Evolutionary conservation across 2,329 filamentous ascomycete species (phyloP).

Genomic region (Aschersonia sp.): DNA sequence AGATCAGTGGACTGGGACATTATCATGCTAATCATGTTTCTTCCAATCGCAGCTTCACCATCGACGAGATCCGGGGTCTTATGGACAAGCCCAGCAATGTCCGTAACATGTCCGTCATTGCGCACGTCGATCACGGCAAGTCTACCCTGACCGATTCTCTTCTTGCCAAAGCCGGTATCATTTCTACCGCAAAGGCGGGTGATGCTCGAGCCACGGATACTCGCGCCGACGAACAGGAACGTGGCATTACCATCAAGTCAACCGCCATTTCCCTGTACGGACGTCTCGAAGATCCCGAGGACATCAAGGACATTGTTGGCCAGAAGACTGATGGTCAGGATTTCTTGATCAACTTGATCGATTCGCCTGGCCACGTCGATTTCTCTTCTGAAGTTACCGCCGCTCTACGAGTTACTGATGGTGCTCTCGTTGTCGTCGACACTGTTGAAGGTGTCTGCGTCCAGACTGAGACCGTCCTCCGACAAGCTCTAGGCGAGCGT

Average conservation of each 20-base stretch:
- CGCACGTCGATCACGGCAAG: conserved; percentile 99
- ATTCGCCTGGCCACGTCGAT: conserved; percentile 99
- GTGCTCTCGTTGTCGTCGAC: conserved; percentile 99
- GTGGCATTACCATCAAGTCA: conserved; percentile 99
- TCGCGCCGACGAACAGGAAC: conserved; percentile 93
- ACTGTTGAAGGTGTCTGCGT: conserved; percentile 99
- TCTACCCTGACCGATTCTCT: conserved; percentile 99
- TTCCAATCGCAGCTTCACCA: conserved; percentile 65
- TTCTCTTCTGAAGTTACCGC: conserved; percentile 99
- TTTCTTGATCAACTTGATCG: conserved; percentile 99
- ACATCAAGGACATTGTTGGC: conserved; percentile 86
- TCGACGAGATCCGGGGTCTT: conserved; percentile 73
- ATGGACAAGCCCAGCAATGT: conserved; percentile 70
- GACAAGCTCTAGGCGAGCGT: conserved; percentile 97
- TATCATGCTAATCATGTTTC: conserved; percentile 3
- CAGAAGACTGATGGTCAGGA: conserved; percentile 81
- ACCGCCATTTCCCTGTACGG: conserved; percentile 98
- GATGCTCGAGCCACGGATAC: conserved; percentile 95
- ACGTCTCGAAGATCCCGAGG: conserved; percentile 63
- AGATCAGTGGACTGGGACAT: background rate
- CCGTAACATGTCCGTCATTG: conserved; percentile 99
- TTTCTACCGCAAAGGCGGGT: conserved; percentile 94
- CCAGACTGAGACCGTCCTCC: conserved; percentile 98
- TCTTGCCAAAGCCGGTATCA: conserved; percentile 98
- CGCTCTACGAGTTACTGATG: conserved; percentile 98